These are phyloP conservation scores for Claviceps cyperi DNA, from an alignment of 2,329 filamentous ascomycete species.

Conservation along the genomic window DNA sequence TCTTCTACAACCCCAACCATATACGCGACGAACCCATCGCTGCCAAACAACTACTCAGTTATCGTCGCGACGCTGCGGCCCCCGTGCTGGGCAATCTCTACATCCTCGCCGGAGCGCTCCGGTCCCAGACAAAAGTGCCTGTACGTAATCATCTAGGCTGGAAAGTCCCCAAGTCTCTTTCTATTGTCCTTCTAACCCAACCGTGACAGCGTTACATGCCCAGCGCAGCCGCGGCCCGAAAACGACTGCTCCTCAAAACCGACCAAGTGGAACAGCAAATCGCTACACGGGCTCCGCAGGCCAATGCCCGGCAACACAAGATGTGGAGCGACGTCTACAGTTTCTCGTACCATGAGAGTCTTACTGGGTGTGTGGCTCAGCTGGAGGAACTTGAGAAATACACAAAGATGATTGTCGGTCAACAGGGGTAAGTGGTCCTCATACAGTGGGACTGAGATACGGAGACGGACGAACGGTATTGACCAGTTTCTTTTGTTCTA, in stretches of 20 bases:
- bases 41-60: constrained; percentile 32
- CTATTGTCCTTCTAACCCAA: background rate
- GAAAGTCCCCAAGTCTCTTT: too few species aligned
- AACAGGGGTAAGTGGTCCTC: constrained; percentile 25
- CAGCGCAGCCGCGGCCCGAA: constrained; percentile 37
- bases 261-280: constrained; percentile 29
- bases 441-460: constrained; percentile 1
- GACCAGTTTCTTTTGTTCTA: constrained; percentile 7
- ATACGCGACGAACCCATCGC: constrained; percentile 35
- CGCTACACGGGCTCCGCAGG: constrained; percentile 9
- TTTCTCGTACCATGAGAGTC: constrained; percentile 37
- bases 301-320: constrained; percentile 20
- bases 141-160: constrained; percentile 15
- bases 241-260: constrained; percentile 36
- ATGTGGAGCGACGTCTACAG: constrained; percentile 44
- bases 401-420: constrained; percentile 43
- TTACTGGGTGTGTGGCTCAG: constrained; percentile 39
- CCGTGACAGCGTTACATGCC: constrained; percentile 34
- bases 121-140: constrained; percentile 34
- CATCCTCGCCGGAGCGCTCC: constrained; percentile 39
- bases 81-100: constrained; percentile 44
- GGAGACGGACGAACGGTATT: background rate
- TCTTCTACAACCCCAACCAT: constrained; percentile 41
- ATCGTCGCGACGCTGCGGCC: constrained; percentile 42
- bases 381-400: constrained; percentile 39